Evolutionary conservation across 2,329 filamentous ascomycete genomes (phyloP), one percentile per base, ranked within the genome.

Genomic region (Epichloe sp.): DNA sequence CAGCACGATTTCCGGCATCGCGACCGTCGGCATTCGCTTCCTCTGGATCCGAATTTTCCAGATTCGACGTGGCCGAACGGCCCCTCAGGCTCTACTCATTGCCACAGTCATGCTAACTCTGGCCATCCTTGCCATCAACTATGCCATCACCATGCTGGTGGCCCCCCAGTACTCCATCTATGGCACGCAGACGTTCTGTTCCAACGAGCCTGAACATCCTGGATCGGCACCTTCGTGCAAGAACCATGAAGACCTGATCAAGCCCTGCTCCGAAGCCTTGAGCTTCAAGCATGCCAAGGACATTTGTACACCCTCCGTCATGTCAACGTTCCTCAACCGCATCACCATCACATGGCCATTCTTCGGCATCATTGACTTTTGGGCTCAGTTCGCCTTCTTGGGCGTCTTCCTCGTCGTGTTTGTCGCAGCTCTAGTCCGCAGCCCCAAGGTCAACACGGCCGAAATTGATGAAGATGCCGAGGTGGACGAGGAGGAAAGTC

Each of bases 161-260:
- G 93, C 89, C 93, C 93, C 1, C 1, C 90, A 97, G 63, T 98
- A 98, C 65, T 82, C 91, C 45, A 94, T 85, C 50, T 98, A 88
- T 63, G 93, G 93, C 47, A 88, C 90, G 0, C 93, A 98, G 67
- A 95, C 86, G 1, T 96, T 90, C 71, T 98, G 93, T 69, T 83
- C 88, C 60, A 81, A 85, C 56, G 75, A 82, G 36, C 77, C 82
- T 2, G 72, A 71, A 38, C 72, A 78, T 52, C 75, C 79, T 0
- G 81, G 80, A 52, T 76, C 78, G 55, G 80, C 83, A 58, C 85
- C 88, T 6, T 82, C 94, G 66, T 98, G 93, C 71, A 76, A 76
- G 6, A 67, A 83, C 48, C 78, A 86, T 61, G 77, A 75, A 12
- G 80, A 85, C 51, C 77, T 89, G 53, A 80, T 98, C 58, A 82